Evolutionary conservation across 306 rosid genomes (phyloP).

Genomic region (Cucumis sativus): Cucumber_9930_V3 NC_026655.2:25564001-25564500

Average conservation of each 20-base stretch:
- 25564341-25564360: neutral
- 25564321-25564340: neutral
- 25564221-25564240: neutral
- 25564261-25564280: neutral
- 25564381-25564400: neutral
- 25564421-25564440: neutral
- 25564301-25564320: neutral
- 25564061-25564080: constrained; percentile 98
- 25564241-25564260: neutral
- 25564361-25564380: neutral
- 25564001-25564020: neutral
- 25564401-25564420: neutral
- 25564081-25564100: constrained; percentile 85
- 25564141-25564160: constrained; percentile 35
- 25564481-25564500: neutral
- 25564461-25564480: neutral
- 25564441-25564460: neutral
- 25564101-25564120: constrained; percentile 95
- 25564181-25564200: neutral
- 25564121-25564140: constrained; percentile 79
- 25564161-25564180: neutral
- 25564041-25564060: constrained; percentile 5
- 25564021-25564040: neutral
- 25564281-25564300: neutral
- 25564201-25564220: neutral